Percentiles rank a stretch among this genome's conserved stretches.
Conservation (phyloP, 768 basidiomycete genomes). For the Suillus fuscotomentosus region DNA sequence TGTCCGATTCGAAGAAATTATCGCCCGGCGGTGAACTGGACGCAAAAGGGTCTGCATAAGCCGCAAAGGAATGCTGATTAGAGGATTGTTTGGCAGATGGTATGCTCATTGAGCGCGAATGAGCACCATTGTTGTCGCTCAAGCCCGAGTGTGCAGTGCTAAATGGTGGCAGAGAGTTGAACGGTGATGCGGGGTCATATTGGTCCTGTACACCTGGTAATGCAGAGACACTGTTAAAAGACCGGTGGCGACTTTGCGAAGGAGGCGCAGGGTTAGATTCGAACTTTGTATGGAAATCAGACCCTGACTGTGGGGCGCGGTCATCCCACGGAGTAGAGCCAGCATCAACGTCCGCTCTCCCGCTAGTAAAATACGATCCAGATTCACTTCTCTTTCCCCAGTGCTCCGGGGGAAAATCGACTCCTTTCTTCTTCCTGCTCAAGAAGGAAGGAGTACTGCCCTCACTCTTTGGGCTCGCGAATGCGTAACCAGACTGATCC, state of each 20-base stretch:
- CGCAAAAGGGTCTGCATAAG: conserved; percentile 29
- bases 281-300: conserved; percentile 42
- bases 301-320: conserved; percentile 11
- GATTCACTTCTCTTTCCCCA: conserved; percentile 54
- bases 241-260: conserved; percentile 26
- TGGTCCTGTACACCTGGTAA: conserved; percentile 20
- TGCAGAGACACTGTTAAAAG: conserved; percentile 17
- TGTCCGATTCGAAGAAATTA: conserved; percentile 11
- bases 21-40: conserved; percentile 22
- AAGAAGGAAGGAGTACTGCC: conserved; percentile 30
- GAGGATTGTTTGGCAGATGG: conserved; percentile 20
- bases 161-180: conserved; percentile 35
- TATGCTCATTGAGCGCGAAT: conserved; percentile 35
- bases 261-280: conserved; percentile 40
- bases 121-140: conserved; percentile 27
- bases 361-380: conserved; percentile 52
- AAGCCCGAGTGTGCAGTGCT: conserved; percentile 29
- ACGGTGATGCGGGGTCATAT: conserved; percentile 34
- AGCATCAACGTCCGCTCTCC: conserved; percentile 17
- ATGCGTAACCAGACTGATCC: conserved; percentile 51
- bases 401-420: conserved; percentile 59
- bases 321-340: conserved; percentile 29
- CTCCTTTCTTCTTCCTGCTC: conserved; percentile 45
- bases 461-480: conserved; percentile 42
- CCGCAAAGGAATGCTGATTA: conserved; percentile 4